Percentiles rank a stretch among this genome's conserved stretches.
phyloP scores from a whole-genome alignment of 2,329 filamentous ascomycete genomes.

The Raffaelea deltoideospora region DNA sequence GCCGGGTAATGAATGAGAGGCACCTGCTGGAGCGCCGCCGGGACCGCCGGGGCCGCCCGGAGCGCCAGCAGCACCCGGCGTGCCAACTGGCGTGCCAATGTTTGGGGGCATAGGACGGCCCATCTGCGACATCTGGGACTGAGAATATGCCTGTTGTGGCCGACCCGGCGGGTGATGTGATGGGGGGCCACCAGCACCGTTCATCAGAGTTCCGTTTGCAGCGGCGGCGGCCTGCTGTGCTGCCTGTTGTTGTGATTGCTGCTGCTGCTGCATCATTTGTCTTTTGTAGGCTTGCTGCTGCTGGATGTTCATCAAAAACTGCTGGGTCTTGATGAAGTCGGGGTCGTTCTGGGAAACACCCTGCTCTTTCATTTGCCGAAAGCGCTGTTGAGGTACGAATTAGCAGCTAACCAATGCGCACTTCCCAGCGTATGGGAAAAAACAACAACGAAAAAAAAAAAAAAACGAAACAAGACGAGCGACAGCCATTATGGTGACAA shows the following conservation, averaged over 20 bases:
- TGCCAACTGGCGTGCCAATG: no score
- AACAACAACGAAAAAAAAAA: not conserved
- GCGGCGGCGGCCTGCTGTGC: constrained; percentile 16
- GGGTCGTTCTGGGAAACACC: constrained; percentile 72
- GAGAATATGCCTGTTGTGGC: no score
- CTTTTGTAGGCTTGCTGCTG: constrained; percentile 17
- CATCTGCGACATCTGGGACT: constrained; percentile 10
- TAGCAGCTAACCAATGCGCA: not conserved
- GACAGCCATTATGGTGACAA: not conserved
- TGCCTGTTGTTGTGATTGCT: constrained; percentile 18
- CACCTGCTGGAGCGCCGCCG: constrained; percentile 13
- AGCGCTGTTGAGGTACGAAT: constrained; percentile 46
- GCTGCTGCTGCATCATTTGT: constrained; percentile 25
- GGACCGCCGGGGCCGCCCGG: constrained; percentile 14
- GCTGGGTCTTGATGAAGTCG: constrained; percentile 70
- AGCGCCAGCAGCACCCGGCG: constrained; percentile 10
- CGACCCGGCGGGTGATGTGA: no score
- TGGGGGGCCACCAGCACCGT: constrained; percentile 2
- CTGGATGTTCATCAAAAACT: constrained; percentile 54
- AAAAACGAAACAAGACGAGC: not conserved
- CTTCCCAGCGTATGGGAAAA: not conserved
- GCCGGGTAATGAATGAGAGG: no score
- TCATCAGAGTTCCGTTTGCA: constrained; percentile 26
- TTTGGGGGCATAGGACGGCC: constrained; percentile 7
- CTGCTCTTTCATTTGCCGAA: constrained; percentile 72